Evolutionary conservation across 768 basidiomycete species (phyloP), one percentile per base, ranked within the genome.

Genomic region (Amyloporia xantha): DNA sequence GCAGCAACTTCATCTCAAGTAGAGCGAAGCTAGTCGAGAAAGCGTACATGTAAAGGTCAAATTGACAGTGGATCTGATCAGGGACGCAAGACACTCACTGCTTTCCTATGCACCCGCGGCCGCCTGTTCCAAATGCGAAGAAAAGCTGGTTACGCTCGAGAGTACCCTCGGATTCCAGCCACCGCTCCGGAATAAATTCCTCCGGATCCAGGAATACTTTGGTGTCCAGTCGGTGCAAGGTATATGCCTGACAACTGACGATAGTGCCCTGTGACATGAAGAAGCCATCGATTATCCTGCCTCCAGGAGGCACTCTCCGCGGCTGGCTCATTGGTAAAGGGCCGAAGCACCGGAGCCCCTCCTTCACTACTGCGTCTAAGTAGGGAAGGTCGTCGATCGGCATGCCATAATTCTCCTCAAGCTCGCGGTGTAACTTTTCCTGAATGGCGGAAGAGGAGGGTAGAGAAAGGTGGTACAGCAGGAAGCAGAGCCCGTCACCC

Each of bases 241-340:
- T 91, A 69, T 83, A 94, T 71, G 94, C 86, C 6, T 88, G 87
- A 4, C 91, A 94, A 58, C 97, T 96, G 58, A 98, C 80, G 87
- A 99, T 95, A 61, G 86, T 87, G 55, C 82, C 82, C 25, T 76
- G 79, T 5, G 96, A 96, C 1, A 91, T 91, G 27, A 86, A 92
- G 70, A 96, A 96, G 55, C 86, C 78, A 15, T 79, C 71, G 25
- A 85, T 74, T 65, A 95, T 90, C 20, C 90, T 91, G n/a, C 98
- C 97, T 1, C 90, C 68, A 66, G 85, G 87, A 38, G 79, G 86
- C 4, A 89, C 75, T 60, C 77, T 80, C 72, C 98, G 97, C 20
- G 96, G 96, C 28, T 98, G 91, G 36, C 55, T 48, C 95, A 98
- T 98, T 23, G 90, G 87, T 36, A 98, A 94, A 5, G 96, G 94